A percentile compares a stretch with the other conserved stretches of the same genome.
Evolutionary conservation across 2,329 filamentous ascomycete genomes (phyloP).

Genomic region (Parastagonospora avenae): DNA sequence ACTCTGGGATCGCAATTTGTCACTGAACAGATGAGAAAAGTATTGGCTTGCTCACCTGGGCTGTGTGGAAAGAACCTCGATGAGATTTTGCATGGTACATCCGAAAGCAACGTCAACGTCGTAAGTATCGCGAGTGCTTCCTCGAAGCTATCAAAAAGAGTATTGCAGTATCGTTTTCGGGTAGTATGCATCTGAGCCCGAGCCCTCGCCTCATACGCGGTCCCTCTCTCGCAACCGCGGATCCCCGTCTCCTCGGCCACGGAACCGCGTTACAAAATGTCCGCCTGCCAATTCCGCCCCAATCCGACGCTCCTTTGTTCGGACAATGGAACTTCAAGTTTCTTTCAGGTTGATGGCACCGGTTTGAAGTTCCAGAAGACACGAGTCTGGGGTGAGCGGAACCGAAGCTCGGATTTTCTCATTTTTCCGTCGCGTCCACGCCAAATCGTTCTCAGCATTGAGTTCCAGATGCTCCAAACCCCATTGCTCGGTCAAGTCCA

Average conservation of each 20-base stretch:
- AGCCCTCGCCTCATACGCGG: not conserved
- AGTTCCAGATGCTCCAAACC: slow-evolving; percentile 2
- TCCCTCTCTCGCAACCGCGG: not conserved
- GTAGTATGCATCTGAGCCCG: too few species aligned
- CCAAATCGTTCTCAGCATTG: slow-evolving; percentile 1
- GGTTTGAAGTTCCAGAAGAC: not conserved
- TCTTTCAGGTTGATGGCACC: not conserved
- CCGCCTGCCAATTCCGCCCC: not conserved
- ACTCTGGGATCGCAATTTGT: too few species aligned
- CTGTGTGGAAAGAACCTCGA: too few species aligned
- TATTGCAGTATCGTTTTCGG: too few species aligned
- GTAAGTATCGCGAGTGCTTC: too few species aligned
- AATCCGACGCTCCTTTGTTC: not conserved
- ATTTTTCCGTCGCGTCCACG: slow-evolving; percentile 2
- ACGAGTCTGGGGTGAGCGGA: not conserved
- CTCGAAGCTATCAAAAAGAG: too few species aligned
- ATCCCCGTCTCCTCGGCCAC: not conserved
- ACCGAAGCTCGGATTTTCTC: slow-evolving; percentile 3
- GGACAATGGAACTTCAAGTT: slow-evolving; percentile 1
- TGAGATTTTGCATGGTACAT: too few species aligned
- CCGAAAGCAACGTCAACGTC: too few species aligned
- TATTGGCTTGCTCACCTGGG: too few species aligned
- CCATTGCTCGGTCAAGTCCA: slow-evolving; percentile 3
- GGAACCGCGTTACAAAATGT: not conserved
- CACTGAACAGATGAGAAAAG: too few species aligned